Base-by-base conservation (phyloP, 176 grass and related monocot genomes). In the Carex kokanica region DNA sequence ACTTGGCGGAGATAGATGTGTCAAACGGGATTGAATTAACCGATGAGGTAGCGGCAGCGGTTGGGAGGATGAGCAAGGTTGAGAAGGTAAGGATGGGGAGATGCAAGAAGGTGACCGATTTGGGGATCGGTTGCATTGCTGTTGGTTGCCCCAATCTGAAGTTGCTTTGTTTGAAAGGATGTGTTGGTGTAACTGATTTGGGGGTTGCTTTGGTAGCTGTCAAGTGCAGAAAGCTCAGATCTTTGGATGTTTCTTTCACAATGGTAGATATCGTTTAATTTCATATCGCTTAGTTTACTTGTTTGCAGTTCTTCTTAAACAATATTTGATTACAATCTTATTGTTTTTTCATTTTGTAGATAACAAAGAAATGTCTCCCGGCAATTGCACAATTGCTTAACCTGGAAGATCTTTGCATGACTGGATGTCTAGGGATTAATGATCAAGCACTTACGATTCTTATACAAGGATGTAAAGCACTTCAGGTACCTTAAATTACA, bases 121-220 rank as follows among this genome's bases (percentile, higher is more conserved):
- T 98, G 80, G 96, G 96, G 1, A 90, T 98, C 67, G 87, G 89
- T 0, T 95, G 93, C 88, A 81, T 98, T 87, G 96, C 93, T 47
- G 88, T 95, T 10, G 91, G 93, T 0, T 98, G 93, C 47, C 51
- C 83, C 0, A 82, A 98, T 65, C 81, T 98, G 18, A 84, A 86
- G 18, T 79, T 88, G 5, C 84, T 98, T 83, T 89, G 79, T 34
- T 90, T 98, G 79, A 98, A 86, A 60, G 92, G 89, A 85, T 93
- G 96, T 88, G 78, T 95, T 13, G 88, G 86, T 60, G 51, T 98
- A 27, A 86, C 96, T 4, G 93, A 98, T 91, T 72, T 98, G 10
- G 92, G 91, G 18, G 31, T 98, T 8, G 63, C 69, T 3, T 84
- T 98, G 25, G 45, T 95, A 9, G 91, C 93, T 14, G 72, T 91